Percentiles rank a stretch among this genome's conserved stretches.
phyloP scores from a whole-genome alignment of 2,329 filamentous ascomycete species.

The Neonectria magnoliae region DNA sequence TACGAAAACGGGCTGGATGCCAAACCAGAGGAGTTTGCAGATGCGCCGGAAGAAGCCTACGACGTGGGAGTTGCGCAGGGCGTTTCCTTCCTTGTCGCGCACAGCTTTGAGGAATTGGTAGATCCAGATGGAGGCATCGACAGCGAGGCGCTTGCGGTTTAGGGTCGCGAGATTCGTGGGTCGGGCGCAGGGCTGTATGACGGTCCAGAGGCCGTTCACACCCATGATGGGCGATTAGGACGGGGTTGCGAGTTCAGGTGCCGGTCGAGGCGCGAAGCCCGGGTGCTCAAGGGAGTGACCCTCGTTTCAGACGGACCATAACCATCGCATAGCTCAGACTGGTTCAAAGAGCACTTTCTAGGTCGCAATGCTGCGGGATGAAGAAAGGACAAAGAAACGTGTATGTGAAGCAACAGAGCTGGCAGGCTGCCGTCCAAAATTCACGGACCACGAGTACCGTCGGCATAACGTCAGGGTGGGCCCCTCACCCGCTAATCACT shows the following conservation, averaged over 20 bases:
- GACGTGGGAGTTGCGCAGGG: slow-evolving; percentile 92
- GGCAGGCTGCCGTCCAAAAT: slow-evolving; percentile 18
- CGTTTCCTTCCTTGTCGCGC: slow-evolving; percentile 97
- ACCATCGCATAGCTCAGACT: slow-evolving; percentile 11
- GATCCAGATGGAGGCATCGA: slow-evolving; percentile 99
- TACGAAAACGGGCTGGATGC: slow-evolving; percentile 95
- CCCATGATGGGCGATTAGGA: slow-evolving; percentile 72
- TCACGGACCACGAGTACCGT: slow-evolving; percentile 11
- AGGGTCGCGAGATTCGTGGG: slow-evolving; percentile 96
- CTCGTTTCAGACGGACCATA: slow-evolving; percentile 16
- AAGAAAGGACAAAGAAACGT: neutral
- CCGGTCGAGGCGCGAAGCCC: neutral
- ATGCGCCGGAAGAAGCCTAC: slow-evolving; percentile 98
- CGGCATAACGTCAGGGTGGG: slow-evolving; percentile 41
- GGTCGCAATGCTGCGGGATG: neutral
- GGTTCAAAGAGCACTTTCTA: neutral
- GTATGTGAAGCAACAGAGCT: neutral
- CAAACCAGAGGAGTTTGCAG: slow-evolving; percentile 96
- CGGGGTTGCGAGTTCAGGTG: slow-evolving; percentile 15
- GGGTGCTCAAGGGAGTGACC: slow-evolving; percentile 33
- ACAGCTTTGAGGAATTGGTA: slow-evolving; percentile 99
- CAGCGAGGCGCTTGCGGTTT: slow-evolving; percentile 93
- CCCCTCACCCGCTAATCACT: slow-evolving; percentile 24
- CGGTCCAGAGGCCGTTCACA: slow-evolving; percentile 97
- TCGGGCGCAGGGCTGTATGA: slow-evolving; percentile 92